Conservation (phyloP, 176 grass and related monocot genomes). For the Eragrostis curvula region DNA sequence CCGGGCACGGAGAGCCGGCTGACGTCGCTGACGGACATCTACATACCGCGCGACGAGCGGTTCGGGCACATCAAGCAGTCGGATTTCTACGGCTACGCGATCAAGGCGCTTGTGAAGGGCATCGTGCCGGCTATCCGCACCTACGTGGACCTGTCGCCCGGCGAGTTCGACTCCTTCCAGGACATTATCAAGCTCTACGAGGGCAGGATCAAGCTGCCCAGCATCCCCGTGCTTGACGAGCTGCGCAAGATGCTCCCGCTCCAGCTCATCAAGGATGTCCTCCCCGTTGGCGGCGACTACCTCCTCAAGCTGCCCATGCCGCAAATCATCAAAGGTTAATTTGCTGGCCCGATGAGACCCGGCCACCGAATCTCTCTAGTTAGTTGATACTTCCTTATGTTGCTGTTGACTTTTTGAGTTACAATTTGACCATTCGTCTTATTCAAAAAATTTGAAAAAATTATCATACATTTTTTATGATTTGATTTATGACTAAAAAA, state of each 20-base stretch:
- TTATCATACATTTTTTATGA: too few species aligned
- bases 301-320: slow-evolving; percentile 64
- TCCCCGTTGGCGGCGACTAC: slow-evolving; percentile 50
- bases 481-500: too few species aligned
- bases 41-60: slow-evolving; percentile 73
- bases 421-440: too few species aligned
- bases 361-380: neutral
- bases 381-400: too few species aligned
- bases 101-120: slow-evolving; percentile 51
- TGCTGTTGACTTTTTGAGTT: too few species aligned
- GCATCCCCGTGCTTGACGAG: slow-evolving; percentile 44
- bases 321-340: slow-evolving; percentile 49
- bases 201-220: slow-evolving; percentile 52
- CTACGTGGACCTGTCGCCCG: slow-evolving; percentile 37
- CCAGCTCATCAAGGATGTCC: slow-evolving; percentile 63
- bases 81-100: slow-evolving; percentile 52
- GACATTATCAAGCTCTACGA: slow-evolving; percentile 59
- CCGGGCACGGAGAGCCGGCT: slow-evolving; percentile 59
- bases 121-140: slow-evolving; percentile 54
- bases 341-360: too few species aligned
- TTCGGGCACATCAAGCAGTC: slow-evolving; percentile 68
- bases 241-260: slow-evolving; percentile 47
- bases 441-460: too few species aligned
- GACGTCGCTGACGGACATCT: slow-evolving; percentile 51
- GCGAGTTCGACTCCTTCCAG: slow-evolving; percentile 67